phyloP scores from a whole-genome alignment of 139 green algal species.

The Chlamydomonas sphaeroides region DNA sequence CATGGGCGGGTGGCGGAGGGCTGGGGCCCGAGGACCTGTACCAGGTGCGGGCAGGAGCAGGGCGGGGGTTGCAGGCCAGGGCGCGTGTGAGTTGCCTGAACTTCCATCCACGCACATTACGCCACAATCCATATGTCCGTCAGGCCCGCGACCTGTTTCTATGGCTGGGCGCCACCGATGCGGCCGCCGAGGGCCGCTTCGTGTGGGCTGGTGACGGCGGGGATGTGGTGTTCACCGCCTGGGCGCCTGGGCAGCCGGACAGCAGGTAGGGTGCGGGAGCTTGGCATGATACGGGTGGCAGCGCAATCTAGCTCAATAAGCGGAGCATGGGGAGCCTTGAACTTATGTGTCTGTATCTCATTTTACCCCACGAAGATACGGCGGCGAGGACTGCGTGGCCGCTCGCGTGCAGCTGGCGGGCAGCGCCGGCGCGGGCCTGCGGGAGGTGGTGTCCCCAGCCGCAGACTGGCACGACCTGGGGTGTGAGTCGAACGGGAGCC shows the following conservation, averaged over 20 bases:
- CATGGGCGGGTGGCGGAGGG: no score
- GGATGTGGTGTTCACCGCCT: neutral
- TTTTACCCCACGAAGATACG: neutral
- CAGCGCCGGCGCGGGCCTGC: neutral
- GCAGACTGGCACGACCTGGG: neutral
- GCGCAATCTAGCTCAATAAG: no score
- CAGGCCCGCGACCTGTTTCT: neutral
- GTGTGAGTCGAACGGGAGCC: neutral
- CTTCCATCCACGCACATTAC: no score
- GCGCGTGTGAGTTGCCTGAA: no score
- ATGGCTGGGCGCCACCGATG: neutral
- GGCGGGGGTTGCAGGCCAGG: no score
- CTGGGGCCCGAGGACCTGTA: no score
- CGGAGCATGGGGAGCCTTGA: no score
- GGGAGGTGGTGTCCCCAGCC: neutral
- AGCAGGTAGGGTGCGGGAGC: no score
- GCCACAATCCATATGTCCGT: no score
- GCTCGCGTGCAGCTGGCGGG: neutral
- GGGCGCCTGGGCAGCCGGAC: neutral
- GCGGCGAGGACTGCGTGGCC: neutral
- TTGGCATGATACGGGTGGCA: no score
- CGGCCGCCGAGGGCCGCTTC: neutral
- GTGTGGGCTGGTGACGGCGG: neutral
- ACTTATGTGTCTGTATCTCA: no score
- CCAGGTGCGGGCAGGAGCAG: no score